Conservation (phyloP, 1,284 basidiomycete species). For the Papiliotrema fonsecae region DNA sequence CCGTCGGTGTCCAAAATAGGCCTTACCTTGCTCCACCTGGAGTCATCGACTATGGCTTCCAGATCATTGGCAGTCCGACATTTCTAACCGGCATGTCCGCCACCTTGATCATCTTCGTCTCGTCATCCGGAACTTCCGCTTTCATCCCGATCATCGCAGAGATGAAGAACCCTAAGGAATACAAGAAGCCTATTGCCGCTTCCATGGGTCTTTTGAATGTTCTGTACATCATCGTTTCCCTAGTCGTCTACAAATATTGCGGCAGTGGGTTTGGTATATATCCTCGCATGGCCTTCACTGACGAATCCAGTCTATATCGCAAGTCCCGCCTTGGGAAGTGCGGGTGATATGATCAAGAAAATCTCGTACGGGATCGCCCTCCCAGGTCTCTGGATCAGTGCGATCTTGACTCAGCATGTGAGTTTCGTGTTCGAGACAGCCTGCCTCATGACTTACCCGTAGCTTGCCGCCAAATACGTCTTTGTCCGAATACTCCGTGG, state of each 20-base stretch:
- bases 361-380: slow-evolving; percentile 38
- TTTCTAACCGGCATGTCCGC: slow-evolving; percentile 4
- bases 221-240: slow-evolving; percentile 21
- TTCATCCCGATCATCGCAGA: slow-evolving; percentile 13
- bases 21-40: slow-evolving; percentile 23
- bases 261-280: slow-evolving; percentile 7
- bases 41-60: neutral
- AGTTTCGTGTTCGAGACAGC: slow-evolving; percentile 11
- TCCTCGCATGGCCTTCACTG: neutral
- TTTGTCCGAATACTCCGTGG: slow-evolving; percentile 61
- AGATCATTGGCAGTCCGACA: neutral
- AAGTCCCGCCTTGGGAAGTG: slow-evolving; percentile 47
- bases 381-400: slow-evolving; percentile 30
- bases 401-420: slow-evolving; percentile 32
- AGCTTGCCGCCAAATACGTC: slow-evolving; percentile 29
- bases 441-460: slow-evolving; percentile 11
- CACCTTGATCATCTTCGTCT: neutral
- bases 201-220: slow-evolving; percentile 17
- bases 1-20: slow-evolving; percentile 44
- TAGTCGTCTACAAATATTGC: slow-evolving; percentile 32
- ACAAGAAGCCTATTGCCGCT: slow-evolving; percentile 14
- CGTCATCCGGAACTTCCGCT: neutral
- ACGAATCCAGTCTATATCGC: slow-evolving; percentile 31
- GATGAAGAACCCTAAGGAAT: slow-evolving; percentile 25
- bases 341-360: slow-evolving; percentile 44